Percentiles rank a stretch among this genome's conserved stretches.
Evolutionary conservation across 306 rosid species (phyloP).

Genomic region (Psophocarpus tetragonolobus): DNA sequence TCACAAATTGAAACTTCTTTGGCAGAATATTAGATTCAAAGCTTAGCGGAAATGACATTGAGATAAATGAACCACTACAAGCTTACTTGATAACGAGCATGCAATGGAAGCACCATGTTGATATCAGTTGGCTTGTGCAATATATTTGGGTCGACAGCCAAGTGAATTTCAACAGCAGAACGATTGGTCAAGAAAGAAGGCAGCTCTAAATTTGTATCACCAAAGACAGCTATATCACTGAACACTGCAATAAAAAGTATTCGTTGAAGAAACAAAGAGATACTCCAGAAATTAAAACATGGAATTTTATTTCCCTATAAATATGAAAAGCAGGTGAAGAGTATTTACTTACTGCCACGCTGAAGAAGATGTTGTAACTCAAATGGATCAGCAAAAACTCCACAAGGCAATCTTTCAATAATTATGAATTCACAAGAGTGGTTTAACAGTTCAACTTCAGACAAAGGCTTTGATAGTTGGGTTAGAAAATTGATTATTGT

Average conservation of each 20-base stretch:
- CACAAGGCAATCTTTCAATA: conserved; percentile 74
- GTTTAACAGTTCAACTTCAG: conserved; percentile 45
- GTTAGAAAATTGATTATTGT: conserved; percentile 52
- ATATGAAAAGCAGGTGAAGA: background rate
- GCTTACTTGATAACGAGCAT: conserved; percentile 84
- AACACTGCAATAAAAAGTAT: conserved; percentile 49
- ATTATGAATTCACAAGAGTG: conserved; percentile 55
- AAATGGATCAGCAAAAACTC: conserved; percentile 84
- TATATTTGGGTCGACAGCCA: conserved; percentile 45
- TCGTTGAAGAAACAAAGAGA: conserved; percentile 23
- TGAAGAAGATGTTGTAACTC: conserved; percentile 81
- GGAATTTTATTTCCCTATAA: background rate
- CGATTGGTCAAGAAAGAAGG: conserved; percentile 83
- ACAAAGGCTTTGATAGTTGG: conserved; percentile 21
- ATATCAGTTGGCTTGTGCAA: conserved; percentile 38
- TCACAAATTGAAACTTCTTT: background rate
- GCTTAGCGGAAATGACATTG: background rate
- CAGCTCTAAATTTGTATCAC: conserved; percentile 84
- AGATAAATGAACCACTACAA: conserved; percentile 4
- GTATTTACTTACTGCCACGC: conserved; percentile 74
- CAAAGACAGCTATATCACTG: conserved; percentile 66
- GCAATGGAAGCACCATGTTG: conserved; percentile 65
- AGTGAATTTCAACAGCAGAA: conserved; percentile 81
- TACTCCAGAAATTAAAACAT: background rate
- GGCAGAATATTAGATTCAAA: conserved; percentile 7